A percentile compares a stretch with the other conserved stretches of the same genome.
phyloP scores from a whole-genome alignment of 108 stramenopile genomes.

The Cyclotella choctawhatcheeana region DNA sequence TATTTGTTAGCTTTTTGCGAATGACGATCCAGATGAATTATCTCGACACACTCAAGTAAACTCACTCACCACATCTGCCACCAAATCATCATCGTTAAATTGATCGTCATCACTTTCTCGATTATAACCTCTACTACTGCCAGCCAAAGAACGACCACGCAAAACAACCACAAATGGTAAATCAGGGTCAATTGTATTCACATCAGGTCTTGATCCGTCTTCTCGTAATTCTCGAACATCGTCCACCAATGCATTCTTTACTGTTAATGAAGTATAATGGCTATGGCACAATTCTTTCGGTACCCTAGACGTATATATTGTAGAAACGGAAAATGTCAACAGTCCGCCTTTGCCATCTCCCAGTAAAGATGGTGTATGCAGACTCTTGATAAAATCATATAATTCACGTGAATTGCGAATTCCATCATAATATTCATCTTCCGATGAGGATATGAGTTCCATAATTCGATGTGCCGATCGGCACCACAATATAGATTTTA shows the following conservation, averaged over 20 bases:
- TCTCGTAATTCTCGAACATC: conserved; percentile 67
- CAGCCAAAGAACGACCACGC: too few species aligned
- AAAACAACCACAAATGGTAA: conserved; percentile 78
- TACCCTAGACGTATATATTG: conserved; percentile 54
- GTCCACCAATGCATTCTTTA: conserved; percentile 85
- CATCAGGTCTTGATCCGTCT: conserved; percentile 70
- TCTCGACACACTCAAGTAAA: too few species aligned
- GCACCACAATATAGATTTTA: conserved; percentile 67
- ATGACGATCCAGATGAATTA: too few species aligned
- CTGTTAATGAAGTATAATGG: conserved; percentile 77
- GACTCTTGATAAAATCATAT: conserved; percentile 49
- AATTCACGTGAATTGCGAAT: conserved; percentile 64
- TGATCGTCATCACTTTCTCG: conserved; percentile 12
- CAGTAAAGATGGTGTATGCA: conserved; percentile 62
- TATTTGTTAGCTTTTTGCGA: too few species aligned
- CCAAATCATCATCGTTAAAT: conserved; percentile 38
- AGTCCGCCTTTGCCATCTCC: conserved; percentile 72
- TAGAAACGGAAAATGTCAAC: conserved; percentile 63
- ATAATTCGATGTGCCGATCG: conserved; percentile 81
- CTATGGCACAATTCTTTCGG: conserved; percentile 79
- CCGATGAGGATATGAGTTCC: conserved; percentile 59
- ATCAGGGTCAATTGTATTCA: conserved; percentile 75
- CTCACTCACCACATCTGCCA: conserved; percentile 56
- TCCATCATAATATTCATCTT: conserved; percentile 21
- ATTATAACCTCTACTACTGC: too few species aligned